Evolutionary conservation across 176 grass and related monocot genomes (phyloP).

Genomic region (Aegilops speltoides): DNA sequence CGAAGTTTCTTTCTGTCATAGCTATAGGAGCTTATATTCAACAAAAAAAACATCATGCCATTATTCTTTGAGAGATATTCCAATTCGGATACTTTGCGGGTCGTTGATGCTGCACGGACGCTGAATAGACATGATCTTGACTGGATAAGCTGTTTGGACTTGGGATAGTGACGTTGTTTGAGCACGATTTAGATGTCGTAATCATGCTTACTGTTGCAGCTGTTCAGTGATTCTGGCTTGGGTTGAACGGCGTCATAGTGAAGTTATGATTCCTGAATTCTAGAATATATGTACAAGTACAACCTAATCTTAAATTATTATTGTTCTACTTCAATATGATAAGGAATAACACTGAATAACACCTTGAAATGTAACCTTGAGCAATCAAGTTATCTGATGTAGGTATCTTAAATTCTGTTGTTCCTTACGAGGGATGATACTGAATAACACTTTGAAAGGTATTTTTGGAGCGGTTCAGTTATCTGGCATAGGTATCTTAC

Average conservation of each 20-base stretch:
- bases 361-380: not conserved
- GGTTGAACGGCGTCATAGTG: not conserved
- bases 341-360: not conserved
- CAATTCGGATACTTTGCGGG: not conserved
- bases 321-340: not conserved
- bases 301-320: not conserved
- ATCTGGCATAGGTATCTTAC: not conserved
- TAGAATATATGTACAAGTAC: not conserved
- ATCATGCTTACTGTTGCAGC: not conserved
- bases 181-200: not conserved
- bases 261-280: not conserved
- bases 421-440: not conserved
- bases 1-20: conserved; percentile 15
- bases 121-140: not conserved
- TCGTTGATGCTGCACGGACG: not conserved
- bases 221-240: not conserved
- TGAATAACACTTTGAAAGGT: not conserved
- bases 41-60: not conserved
- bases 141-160: not conserved
- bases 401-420: not conserved
- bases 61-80: not conserved
- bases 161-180: not conserved
- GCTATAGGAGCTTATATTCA: conserved; percentile 16
- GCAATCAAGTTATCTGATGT: not conserved
- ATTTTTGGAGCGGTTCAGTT: not conserved